phyloP scores from a whole-genome alignment of 2,329 filamentous ascomycete species.

The Ophiostoma tasmaniense region DNA sequence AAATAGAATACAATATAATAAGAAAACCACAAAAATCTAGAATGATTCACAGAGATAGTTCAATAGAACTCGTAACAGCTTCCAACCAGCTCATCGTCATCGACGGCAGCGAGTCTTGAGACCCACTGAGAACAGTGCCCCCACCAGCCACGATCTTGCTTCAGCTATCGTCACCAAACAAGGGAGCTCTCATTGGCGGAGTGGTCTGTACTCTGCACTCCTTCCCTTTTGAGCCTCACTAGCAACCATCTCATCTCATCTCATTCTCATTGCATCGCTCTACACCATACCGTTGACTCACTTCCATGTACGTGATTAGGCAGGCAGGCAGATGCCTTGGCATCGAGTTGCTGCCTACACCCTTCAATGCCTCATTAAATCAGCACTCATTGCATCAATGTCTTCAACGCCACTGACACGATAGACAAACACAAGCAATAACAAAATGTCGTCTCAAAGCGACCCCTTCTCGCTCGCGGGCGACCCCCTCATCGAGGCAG shows the following conservation, averaged over 20 bases:
- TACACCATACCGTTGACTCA: not conserved
- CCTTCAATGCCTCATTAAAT: not conserved
- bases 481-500: conserved; percentile 43
- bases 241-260: not conserved
- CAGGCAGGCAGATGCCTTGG: not conserved
- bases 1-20: no score
- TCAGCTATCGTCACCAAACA: not conserved
- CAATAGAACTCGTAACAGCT: no score
- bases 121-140: not conserved
- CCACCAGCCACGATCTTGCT: not conserved
- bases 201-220: not conserved
- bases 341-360: not conserved
- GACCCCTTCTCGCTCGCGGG: conserved; percentile 25
- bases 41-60: no score
- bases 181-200: not conserved
- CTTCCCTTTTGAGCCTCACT: not conserved
- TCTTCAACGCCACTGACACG: no score
- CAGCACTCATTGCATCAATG: no score
- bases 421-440: not conserved
- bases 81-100: not conserved
- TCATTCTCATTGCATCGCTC: not conserved
- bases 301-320: not conserved
- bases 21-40: no score
- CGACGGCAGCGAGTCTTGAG: not conserved
- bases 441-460: not conserved